Conservation (phyloP, 495 filamentous ascomycete genomes). For the Xylaria nigripes region DNA sequence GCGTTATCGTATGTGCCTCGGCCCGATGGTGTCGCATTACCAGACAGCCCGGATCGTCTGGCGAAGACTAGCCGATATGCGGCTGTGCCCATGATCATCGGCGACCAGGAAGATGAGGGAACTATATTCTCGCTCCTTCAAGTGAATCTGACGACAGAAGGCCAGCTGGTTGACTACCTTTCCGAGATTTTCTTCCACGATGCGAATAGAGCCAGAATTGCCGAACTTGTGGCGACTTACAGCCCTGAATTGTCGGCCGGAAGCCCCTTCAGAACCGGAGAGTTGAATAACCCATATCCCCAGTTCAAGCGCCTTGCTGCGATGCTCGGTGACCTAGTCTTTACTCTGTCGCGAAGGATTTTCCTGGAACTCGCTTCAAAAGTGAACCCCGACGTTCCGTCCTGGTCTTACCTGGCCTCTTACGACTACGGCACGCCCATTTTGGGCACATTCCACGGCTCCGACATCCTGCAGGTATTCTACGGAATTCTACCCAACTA, state of each 20-base stretch:
- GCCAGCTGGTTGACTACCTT: slow-evolving; percentile 53
- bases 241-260: slow-evolving; percentile 41
- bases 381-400: slow-evolving; percentile 46
- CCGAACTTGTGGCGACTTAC: slow-evolving; percentile 50
- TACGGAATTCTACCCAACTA: slow-evolving; percentile 54
- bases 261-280: slow-evolving; percentile 57
- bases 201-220: slow-evolving; percentile 37
- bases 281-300: slow-evolving; percentile 58
- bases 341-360: slow-evolving; percentile 53
- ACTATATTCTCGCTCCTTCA: slow-evolving; percentile 56
- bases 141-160: slow-evolving; percentile 51
- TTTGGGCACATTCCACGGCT: slow-evolving; percentile 64
- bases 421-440: slow-evolving; percentile 62
- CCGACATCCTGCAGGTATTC: slow-evolving; percentile 59
- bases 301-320: slow-evolving; percentile 69
- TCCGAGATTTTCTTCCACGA: slow-evolving; percentile 45
- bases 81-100: slow-evolving; percentile 51
- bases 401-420: slow-evolving; percentile 63
- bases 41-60: slow-evolving; percentile 48
- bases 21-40: slow-evolving; percentile 51
- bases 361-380: slow-evolving; percentile 40
- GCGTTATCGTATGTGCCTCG: slow-evolving; percentile 58
- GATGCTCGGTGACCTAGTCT: slow-evolving; percentile 62
- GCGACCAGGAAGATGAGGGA: slow-evolving; percentile 53
- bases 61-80: slow-evolving; percentile 43